Percentiles rank a stretch among this genome's conserved stretches.
phyloP scores from a whole-genome alignment of 805 yeast species.

The Kodamaea neixiangensis region DNA sequence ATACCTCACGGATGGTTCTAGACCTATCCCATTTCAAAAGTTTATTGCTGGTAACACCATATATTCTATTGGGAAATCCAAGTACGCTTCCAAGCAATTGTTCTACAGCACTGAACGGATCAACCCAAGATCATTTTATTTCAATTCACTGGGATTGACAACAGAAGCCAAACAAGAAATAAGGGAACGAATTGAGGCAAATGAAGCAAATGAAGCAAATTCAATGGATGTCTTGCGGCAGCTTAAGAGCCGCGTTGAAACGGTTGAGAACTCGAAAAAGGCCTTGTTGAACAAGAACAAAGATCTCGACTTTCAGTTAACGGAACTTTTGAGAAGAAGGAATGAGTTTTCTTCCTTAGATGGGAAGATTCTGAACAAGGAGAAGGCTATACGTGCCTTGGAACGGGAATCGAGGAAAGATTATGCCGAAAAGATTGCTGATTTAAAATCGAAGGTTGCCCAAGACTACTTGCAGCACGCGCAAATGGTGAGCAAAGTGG shows the following conservation, averaged over 20 bases:
- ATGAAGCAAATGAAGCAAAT: conserved; percentile 14
- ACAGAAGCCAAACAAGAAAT: conserved; percentile 22
- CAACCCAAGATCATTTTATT: conserved; percentile 25
- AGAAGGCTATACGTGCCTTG: conserved; percentile 31
- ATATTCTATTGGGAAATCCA: conserved; percentile 55
- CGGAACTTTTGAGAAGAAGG: conserved; percentile 13
- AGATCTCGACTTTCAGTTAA: conserved; percentile 12
- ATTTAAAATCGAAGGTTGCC: conserved; percentile 28
- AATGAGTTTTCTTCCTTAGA: conserved; percentile 21
- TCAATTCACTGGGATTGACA: conserved; percentile 36
- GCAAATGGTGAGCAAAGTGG: conserved; percentile 22
- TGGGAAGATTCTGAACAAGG: conserved; percentile 24
- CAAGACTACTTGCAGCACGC: conserved; percentile 20
- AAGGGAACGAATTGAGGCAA: conserved; percentile 11
- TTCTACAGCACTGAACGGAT: conserved; percentile 43
- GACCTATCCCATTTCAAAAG: conserved; percentile 50
- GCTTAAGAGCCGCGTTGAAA: conserved; percentile 18
- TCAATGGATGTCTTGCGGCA: conserved; percentile 16
- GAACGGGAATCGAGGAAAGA: conserved; percentile 44
- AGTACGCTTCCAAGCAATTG: conserved; percentile 61
- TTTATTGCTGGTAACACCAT: conserved; percentile 61
- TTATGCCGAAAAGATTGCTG: conserved; percentile 39
- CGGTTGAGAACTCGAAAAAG: conserved; percentile 16
- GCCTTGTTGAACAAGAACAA: conserved; percentile 11
- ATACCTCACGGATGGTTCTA: conserved; percentile 34